Evolutionary conservation across 2,329 filamentous ascomycete species (phyloP).

Genomic region (Xylaria sp.): DNA sequence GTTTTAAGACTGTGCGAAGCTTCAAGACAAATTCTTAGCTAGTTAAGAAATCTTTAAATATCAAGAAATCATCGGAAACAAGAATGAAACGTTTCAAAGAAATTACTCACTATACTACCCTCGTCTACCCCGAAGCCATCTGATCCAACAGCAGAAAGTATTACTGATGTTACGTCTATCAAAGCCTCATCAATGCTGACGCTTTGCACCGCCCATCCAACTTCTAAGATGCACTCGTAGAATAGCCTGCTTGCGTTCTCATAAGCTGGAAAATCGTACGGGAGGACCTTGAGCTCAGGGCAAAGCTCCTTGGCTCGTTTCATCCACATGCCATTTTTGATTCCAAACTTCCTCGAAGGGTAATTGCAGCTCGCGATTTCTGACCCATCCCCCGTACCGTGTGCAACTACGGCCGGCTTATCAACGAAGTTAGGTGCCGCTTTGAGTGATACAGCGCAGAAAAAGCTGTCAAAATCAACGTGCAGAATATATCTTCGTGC

Average conservation of each 20-base stretch:
- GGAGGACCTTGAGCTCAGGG: slow-evolving; percentile 86
- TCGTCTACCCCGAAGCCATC: slow-evolving; percentile 74
- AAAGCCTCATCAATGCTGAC: slow-evolving; percentile 97
- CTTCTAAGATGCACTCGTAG: slow-evolving; percentile 82
- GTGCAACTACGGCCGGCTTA: slow-evolving; percentile 89
- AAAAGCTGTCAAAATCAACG: slow-evolving; percentile 98
- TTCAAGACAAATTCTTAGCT: neutral
- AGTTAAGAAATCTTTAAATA: neutral
- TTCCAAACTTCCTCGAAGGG: slow-evolving; percentile 82
- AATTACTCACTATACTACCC: slow-evolving; percentile 62
- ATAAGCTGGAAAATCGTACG: slow-evolving; percentile 95
- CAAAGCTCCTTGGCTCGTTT: slow-evolving; percentile 85
- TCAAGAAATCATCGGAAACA: neutral
- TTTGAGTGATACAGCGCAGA: slow-evolving; percentile 89
- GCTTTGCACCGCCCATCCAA: slow-evolving; percentile 89
- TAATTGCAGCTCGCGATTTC: slow-evolving; percentile 99
- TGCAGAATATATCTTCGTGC: slow-evolving; percentile 87
- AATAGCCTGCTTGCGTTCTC: slow-evolving; percentile 91
- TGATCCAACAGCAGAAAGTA: slow-evolving; percentile 73
- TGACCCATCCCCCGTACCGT: slow-evolving; percentile 84
- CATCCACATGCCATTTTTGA: slow-evolving; percentile 99
- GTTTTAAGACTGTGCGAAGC: neutral
- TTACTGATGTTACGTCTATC: slow-evolving; percentile 80
- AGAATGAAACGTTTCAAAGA: neutral
- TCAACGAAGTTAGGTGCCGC: slow-evolving; percentile 78